phyloP scores from a whole-genome alignment of 306 rosid species.

The Begonia masoniana region DNA sequence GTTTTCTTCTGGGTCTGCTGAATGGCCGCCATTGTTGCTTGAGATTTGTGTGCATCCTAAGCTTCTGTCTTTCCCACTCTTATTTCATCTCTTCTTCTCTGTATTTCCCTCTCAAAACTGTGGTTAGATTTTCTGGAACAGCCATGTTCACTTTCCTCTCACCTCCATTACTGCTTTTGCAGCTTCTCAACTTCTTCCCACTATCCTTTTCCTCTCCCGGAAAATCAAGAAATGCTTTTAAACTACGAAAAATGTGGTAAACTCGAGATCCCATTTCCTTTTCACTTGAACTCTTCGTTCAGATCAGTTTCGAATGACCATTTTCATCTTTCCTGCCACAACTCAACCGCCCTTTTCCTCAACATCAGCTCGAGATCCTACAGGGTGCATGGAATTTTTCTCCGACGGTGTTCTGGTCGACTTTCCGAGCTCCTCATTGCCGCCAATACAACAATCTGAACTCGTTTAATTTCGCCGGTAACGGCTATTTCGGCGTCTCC shows the following conservation, averaged over 20 bases:
- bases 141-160: slow-evolving; percentile 24
- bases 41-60: slow-evolving; percentile 1
- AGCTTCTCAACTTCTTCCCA: slow-evolving; percentile 19
- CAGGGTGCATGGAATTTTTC: slow-evolving; percentile 58
- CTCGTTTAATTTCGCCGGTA: slow-evolving; percentile 34
- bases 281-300: slow-evolving; percentile 56
- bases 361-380: slow-evolving; percentile 32
- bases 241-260: slow-evolving; percentile 66
- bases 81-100: slow-evolving; percentile 9
- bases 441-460: slow-evolving; percentile 74
- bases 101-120: slow-evolving; percentile 2
- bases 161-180: slow-evolving; percentile 13
- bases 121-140: too few relatives aligned
- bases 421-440: slow-evolving; percentile 53
- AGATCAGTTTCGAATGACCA: slow-evolving; percentile 25
- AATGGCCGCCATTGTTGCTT: slow-evolving; percentile 8
- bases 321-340: slow-evolving; percentile 54
- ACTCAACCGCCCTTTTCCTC: slow-evolving; percentile 54
- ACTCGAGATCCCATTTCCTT: slow-evolving; percentile 62
- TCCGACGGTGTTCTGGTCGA: slow-evolving; percentile 58
- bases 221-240: slow-evolving; percentile 16
- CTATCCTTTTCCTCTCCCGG: slow-evolving; percentile 27
- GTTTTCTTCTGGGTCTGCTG: slow-evolving; percentile 6
- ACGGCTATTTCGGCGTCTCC: slow-evolving; percentile 45
- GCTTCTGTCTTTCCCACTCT: slow-evolving; percentile 4